phyloP scores from a whole-genome alignment of 129 eudicot species.

The Lactuca saligna region DNA sequence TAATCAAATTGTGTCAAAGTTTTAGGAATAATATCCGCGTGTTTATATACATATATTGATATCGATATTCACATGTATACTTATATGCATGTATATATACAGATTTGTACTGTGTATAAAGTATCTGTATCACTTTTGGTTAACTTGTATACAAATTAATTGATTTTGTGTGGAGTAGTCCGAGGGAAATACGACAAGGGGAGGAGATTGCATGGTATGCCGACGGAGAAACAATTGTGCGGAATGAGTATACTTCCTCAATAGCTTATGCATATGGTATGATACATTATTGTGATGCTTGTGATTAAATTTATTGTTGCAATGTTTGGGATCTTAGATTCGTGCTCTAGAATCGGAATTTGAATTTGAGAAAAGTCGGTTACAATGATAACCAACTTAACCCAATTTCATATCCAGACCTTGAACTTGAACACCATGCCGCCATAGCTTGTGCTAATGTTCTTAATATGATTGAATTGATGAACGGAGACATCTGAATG shows the following conservation, averaged over 20 bases:
- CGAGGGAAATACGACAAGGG: slow-evolving; percentile 79
- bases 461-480: too few species aligned
- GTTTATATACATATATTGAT: not conserved
- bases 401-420: not conserved
- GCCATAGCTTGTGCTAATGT: too few species aligned
- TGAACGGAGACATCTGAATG: too few species aligned
- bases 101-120: not conserved
- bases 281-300: slow-evolving; percentile 7
- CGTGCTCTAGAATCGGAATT: slow-evolving; percentile 12
- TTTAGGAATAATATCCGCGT: not conserved
- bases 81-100: not conserved
- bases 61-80: not conserved
- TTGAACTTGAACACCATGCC: too few species aligned
- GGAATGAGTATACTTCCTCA: slow-evolving; percentile 65
- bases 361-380: not conserved
- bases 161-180: slow-evolving; percentile 42
- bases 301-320: not conserved
- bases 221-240: slow-evolving; percentile 76
- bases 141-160: slow-evolving; percentile 2
- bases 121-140: slow-evolving; percentile 17
- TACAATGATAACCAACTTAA: slow-evolving; percentile 1
- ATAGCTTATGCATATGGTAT: slow-evolving; percentile 88
- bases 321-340: not conserved
- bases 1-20: slow-evolving; percentile 12
- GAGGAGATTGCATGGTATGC: slow-evolving; percentile 94